Evolutionary conservation across 257 asterid species (phyloP), one percentile per base, ranked within the genome.

Genomic region (Penstemon barbatus): DNA sequence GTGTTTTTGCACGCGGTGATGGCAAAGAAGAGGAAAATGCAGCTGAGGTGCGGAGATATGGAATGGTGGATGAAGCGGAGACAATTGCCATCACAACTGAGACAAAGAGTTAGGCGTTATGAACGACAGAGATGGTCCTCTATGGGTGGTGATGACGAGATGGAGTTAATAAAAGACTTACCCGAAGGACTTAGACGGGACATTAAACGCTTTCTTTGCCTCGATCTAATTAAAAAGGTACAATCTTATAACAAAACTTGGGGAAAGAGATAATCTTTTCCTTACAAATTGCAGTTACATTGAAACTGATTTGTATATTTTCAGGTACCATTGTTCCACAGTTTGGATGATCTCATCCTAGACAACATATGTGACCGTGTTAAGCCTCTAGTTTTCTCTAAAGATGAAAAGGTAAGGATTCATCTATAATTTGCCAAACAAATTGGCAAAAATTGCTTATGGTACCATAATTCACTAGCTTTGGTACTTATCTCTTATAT

Each of bases 41-140:
- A 91, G 77, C 80, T 89, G 55, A 79, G 99, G 72, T 86, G 88
- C 71, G 76, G 97, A 33, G 99, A 94, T 74, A 83, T 94, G 95
- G 99, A 94, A 69, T 89, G 99, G 99, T 94, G 99, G 99, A 94
- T 94, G 99, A 87, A 52, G 74, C 82, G 97, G 60, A 79, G 99
- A 58, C 99, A 94, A 10, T 59, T 94, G 69, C 99, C 99, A 1
- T 79, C 94, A 5, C 86, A 71, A 12, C 81, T 94, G 40, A 77
- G 99, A 66, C 85, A 78, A 36, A 80, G 99, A 68, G 99, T 94
- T 58, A 84, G 96, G 6, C 88, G 87, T 40, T 87, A 83, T 70
- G 97, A 94, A 48, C 83, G 92, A 42, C 97, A 87, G 13, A 76
- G 89, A 42, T 91, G 95, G 92, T 61, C 91, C 36, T 64, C 82